phyloP scores from a whole-genome alignment of 2,329 filamentous ascomycete species.

The Penicillium sp. region DNA sequence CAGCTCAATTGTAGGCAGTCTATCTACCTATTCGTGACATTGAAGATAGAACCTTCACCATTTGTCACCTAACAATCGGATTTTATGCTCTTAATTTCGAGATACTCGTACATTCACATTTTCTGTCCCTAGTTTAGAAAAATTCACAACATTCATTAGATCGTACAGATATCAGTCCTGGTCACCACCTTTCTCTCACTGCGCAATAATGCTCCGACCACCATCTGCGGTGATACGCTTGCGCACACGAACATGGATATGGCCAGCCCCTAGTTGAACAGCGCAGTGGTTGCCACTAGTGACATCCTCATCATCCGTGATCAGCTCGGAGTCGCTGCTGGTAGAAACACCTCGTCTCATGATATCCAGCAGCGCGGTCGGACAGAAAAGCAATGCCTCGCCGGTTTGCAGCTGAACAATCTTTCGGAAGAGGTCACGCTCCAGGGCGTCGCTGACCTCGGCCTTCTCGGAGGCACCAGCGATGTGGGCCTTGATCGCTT shows the following conservation, averaged over 20 bases:
- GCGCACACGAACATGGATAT: slow-evolving; percentile 49
- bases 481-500: slow-evolving; percentile 54
- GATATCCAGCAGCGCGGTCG: slow-evolving; percentile 51
- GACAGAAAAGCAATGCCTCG: slow-evolving; percentile 57
- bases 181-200: background rate
- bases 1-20: background rate
- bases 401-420: slow-evolving; percentile 58
- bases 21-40: background rate
- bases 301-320: background rate
- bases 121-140: background rate
- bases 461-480: slow-evolving; percentile 45
- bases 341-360: background rate
- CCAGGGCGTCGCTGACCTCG: slow-evolving; percentile 12
- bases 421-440: slow-evolving; percentile 46
- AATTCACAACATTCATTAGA: background rate
- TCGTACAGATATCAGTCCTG: background rate
- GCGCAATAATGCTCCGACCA: slow-evolving; percentile 41
- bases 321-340: background rate
- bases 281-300: background rate
- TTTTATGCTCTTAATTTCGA: background rate
- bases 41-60: background rate
- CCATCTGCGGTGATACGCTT: slow-evolving; percentile 53
- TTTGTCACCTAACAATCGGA: background rate
- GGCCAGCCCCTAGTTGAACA: slow-evolving; percentile 27
- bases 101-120: background rate